A percentile compares a stretch with the other conserved stretches of the same genome.
Conservation (phyloP, 805 yeast genomes). For the Soucietia sequanensis region DNA sequence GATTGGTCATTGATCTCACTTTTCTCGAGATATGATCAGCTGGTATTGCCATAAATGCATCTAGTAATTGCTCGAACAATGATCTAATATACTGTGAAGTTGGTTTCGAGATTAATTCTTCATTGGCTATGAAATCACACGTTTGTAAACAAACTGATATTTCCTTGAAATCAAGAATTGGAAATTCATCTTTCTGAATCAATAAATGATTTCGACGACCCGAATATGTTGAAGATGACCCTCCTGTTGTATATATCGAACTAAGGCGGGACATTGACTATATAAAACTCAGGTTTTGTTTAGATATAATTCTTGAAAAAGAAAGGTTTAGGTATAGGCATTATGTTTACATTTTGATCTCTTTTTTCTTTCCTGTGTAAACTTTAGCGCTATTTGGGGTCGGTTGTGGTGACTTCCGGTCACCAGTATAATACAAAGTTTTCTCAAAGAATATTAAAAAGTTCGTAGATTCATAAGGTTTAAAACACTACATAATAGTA, state of each 20-base stretch:
- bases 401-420: no score
- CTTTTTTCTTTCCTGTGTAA: no score
- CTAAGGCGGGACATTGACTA: slow-evolving; percentile 31
- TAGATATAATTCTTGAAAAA: no score
- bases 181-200: slow-evolving; percentile 50
- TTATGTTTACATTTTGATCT: no score
- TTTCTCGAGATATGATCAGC: slow-evolving; percentile 23
- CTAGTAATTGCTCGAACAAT: slow-evolving; percentile 60
- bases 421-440: no score
- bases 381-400: no score
- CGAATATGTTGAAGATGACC: slow-evolving; percentile 6
- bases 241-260: slow-evolving; percentile 27
- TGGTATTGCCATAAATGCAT: slow-evolving; percentile 55
- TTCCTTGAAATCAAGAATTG: slow-evolving; percentile 59
- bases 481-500: no score
- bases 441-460: no score
- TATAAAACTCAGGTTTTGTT: no score
- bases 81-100: slow-evolving; percentile 53
- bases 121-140: slow-evolving; percentile 60
- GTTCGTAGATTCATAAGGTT: no score
- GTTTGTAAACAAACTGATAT: slow-evolving; percentile 57
- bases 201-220: slow-evolving; percentile 17
- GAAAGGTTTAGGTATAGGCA: no score
- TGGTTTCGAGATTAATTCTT: slow-evolving; percentile 59
- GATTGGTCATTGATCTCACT: slow-evolving; percentile 7